These are phyloP conservation scores for Nakaseomyces nivariensis DNA, from an alignment of 1,139 yeast genomes.

Conservation along the genomic window DNA sequence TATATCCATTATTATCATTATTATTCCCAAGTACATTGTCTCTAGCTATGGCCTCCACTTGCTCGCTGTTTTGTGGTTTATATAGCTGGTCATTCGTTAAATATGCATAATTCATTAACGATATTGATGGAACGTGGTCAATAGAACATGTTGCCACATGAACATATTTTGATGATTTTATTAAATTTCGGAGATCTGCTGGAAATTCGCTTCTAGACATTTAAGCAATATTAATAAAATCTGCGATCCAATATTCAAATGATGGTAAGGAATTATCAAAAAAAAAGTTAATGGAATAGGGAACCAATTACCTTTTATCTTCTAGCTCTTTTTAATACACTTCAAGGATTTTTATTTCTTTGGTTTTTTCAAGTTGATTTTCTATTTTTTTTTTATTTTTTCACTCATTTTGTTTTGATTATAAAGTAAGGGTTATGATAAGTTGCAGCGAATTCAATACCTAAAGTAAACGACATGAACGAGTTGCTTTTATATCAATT, in stretches of 20 bases:
- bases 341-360: too few species aligned
- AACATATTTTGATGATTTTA: constrained; percentile 54
- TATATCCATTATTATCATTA: constrained; percentile 30
- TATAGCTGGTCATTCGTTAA: constrained; percentile 33
- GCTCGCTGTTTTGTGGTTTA: not conserved
- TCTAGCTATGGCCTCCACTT: not conserved
- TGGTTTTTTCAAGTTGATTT: too few species aligned
- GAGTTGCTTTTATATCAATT: too few species aligned
- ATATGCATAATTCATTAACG: constrained; percentile 81
- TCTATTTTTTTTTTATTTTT: too few species aligned
- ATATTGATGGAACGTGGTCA: constrained; percentile 64
- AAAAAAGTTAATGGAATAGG: too few species aligned
- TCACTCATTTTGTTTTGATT: too few species aligned
- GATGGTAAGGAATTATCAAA: too few species aligned
- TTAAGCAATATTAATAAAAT: not conserved
- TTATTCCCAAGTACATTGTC: constrained; percentile 8
- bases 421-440: too few species aligned
- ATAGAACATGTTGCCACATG: constrained; percentile 71
- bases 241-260: not conserved
- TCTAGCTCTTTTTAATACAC: too few species aligned
- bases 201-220: constrained; percentile 37
- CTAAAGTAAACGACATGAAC: too few species aligned
- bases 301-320: too few species aligned
- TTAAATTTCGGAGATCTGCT: constrained; percentile 42
- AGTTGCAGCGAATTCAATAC: too few species aligned